These are phyloP conservation scores for Candida silvicultrix DNA, from an alignment of 805 yeast species.

Conservation along the genomic window DNA sequence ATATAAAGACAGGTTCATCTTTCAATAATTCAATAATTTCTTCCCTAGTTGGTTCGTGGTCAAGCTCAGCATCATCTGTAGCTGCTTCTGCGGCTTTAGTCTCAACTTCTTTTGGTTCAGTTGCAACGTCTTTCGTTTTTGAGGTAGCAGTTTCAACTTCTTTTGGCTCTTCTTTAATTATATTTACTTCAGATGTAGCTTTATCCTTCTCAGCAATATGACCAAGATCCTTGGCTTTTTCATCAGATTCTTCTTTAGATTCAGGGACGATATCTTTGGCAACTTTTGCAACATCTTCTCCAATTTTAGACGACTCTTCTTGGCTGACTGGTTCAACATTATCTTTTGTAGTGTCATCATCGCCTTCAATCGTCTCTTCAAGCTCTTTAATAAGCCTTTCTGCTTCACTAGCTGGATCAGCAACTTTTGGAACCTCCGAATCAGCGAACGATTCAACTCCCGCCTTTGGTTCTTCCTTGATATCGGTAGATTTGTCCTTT, in stretches of 20 bases:
- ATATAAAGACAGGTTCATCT: conserved; percentile 62
- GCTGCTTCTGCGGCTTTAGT: background rate
- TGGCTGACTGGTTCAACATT: background rate
- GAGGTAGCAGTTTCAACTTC: background rate
- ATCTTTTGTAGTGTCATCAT: background rate
- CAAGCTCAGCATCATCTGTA: conserved; percentile 2
- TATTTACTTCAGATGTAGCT: conserved; percentile 3
- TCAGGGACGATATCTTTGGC: background rate
- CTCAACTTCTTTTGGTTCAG: conserved; percentile 1
- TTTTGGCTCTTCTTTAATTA: conserved; percentile 1
- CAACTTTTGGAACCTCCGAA: conserved; percentile 7
- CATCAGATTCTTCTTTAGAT: background rate
- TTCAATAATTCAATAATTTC: conserved; percentile 22
- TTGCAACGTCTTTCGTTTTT: background rate
- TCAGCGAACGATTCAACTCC: background rate
- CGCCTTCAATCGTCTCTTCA: conserved; percentile 13
- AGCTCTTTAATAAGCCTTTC: conserved; percentile 16
- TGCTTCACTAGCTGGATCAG: conserved; percentile 19
- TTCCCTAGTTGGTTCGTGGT: conserved; percentile 22
- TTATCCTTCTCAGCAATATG: background rate
- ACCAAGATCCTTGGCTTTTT: background rate
- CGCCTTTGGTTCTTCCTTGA: background rate
- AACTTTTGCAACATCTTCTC: background rate
- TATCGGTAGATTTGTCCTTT: no score
- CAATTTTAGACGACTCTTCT: background rate